Base-by-base conservation (phyloP, 257 asterid genomes). In the Solanum corneliomulleri region DNA sequence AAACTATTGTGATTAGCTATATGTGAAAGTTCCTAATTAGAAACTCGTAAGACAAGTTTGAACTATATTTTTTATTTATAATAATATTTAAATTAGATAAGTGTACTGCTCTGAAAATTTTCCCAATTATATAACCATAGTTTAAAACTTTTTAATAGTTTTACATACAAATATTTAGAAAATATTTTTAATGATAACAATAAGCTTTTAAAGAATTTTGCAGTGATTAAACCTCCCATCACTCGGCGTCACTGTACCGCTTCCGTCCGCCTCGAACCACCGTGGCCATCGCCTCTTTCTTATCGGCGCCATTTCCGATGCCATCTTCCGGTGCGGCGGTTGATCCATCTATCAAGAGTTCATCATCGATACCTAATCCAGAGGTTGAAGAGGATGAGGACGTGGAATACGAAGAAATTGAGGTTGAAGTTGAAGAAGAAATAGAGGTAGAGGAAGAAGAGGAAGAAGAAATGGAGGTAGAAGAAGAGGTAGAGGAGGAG, bases 291-390 rank as follows among this genome's bases (percentile, higher is more conserved):
- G 37, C 35, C 37, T 27, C 37, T 6, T 66, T 27, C 74, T 66
- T 27, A 12, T 20, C 20, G 74, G 74, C 37, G 20, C 37, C 33
- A 66, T 5, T 5, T 9, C 6, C 62, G 29, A 85, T 85, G 82
- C 86, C 94, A 3, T 69, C 92, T 82, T 69, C 90, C 15, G 75
- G 86, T 64, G 90, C 66, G 87, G 84, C 58, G 25, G 74, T 25
- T 66, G 74, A 66, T 66, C 74, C 84, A 66, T 27, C 37, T 27
- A 66, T 66, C 11, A 66, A 66, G 74, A 27, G 74, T 25, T 66
- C 74, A 66, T 66, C 37, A 12, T 66, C 74, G 88, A 71, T 71
- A 71, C 68, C 64, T 27, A 25, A 42, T 16, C n/a, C 20, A 8
- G 77, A 70, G 5, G 13, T 14, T 7, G 95, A 91, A 58, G 84